phyloP scores from a whole-genome alignment of 768 basidiomycete genomes.

The Amanita molliuscula region DNA sequence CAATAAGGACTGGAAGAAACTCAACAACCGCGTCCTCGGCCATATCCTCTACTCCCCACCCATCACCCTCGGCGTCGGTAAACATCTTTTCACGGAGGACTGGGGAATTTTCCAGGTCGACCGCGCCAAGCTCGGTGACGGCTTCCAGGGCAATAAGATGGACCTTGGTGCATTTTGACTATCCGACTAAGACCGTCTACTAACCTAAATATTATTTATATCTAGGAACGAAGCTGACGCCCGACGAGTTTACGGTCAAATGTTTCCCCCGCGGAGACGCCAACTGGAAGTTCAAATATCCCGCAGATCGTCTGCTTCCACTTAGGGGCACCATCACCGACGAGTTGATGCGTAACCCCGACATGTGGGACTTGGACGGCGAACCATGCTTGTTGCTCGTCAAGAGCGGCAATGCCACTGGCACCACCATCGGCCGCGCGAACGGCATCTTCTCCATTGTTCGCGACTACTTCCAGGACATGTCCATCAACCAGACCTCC shows the following conservation, averaged over 20 bases:
- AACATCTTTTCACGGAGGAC: slow-evolving; percentile 8
- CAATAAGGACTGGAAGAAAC: slow-evolving; percentile 8
- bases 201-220: no score
- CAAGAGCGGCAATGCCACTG: slow-evolving; percentile 25
- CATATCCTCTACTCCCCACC: slow-evolving; percentile 10
- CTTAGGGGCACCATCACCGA: slow-evolving; percentile 19
- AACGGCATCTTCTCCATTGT: slow-evolving; percentile 24
- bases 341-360: slow-evolving; percentile 21
- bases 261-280: no score
- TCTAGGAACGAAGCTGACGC: slow-evolving; percentile 14
- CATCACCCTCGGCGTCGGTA: slow-evolving; percentile 8
- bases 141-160: slow-evolving; percentile 16
- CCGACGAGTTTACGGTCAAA: slow-evolving; percentile 10
- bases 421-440: slow-evolving; percentile 25
- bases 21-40: slow-evolving; percentile 9
- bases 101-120: slow-evolving; percentile 12
- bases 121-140: slow-evolving; percentile 13
- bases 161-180: slow-evolving; percentile 18
- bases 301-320: slow-evolving; percentile 19
- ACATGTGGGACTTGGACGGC: slow-evolving; percentile 18
- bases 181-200: no score
- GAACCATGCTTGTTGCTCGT: slow-evolving; percentile 23
- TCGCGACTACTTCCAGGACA: slow-evolving; percentile 19
- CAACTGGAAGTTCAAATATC: slow-evolving; percentile 18
- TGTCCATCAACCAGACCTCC: slow-evolving; percentile 16